Percentiles rank a stretch among this genome's conserved stretches.
These are phyloP conservation scores for Piper betle DNA, from an alignment of 164 flowering plant species.

Conservation along the genomic window DNA sequence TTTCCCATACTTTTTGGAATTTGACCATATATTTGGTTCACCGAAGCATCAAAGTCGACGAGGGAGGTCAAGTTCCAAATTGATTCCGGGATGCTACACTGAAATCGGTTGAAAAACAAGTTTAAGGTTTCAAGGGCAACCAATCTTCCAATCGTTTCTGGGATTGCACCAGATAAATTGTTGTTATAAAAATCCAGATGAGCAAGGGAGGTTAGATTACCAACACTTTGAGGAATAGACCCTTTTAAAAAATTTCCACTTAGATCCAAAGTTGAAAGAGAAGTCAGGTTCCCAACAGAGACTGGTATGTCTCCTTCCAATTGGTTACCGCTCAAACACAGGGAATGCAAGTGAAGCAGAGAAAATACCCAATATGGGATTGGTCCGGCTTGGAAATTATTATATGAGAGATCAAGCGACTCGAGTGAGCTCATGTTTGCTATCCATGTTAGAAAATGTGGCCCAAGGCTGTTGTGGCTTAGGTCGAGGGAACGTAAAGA, in stretches of 20 bases:
- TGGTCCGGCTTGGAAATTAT: not conserved
- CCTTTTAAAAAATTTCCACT: slow-evolving; percentile 9
- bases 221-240: slow-evolving; percentile 2
- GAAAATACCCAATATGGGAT: not conserved
- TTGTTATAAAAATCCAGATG: not conserved
- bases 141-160: no score
- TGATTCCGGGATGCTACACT: no score
- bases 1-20: no score
- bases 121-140: no score
- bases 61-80: no score
- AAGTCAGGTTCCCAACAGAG: not conserved
- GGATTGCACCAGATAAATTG: no score
- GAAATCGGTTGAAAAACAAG: no score
- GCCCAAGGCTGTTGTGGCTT: not conserved
- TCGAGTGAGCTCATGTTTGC: not conserved
- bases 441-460: not conserved
- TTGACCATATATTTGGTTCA: no score
- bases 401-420: not conserved
- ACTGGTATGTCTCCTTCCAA: not conserved
- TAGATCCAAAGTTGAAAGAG: not conserved
- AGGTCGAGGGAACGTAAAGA: not conserved
- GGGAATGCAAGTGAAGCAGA: not conserved
- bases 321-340: not conserved
- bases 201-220: not conserved
- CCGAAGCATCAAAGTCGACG: no score